phyloP scores from a whole-genome alignment of 495 filamentous ascomycete species.

The Lepidopterella palustris region DNA sequence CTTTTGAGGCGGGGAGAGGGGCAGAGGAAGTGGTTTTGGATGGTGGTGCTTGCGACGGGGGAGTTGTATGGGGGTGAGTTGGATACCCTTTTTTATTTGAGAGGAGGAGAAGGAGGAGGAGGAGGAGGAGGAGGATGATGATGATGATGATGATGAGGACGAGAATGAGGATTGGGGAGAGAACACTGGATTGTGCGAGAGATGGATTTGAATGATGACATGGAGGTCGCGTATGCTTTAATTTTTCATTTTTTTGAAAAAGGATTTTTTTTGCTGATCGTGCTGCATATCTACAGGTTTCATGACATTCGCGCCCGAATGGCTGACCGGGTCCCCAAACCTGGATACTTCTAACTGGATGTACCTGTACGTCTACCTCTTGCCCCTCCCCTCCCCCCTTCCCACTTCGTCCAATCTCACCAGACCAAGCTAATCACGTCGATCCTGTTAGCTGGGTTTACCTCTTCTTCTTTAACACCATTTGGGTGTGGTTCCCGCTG shows the following conservation, averaged over 20 bases:
- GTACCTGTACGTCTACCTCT: slow-evolving; percentile 49
- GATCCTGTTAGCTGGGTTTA: slow-evolving; percentile 56
- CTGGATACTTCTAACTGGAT: slow-evolving; percentile 77
- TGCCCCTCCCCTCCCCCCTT: neutral
- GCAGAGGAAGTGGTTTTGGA: slow-evolving; percentile 46
- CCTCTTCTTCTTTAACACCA: slow-evolving; percentile 81
- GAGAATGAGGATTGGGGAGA: neutral
- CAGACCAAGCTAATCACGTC: slow-evolving; percentile 1
- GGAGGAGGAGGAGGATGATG: neutral
- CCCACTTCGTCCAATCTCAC: neutral
- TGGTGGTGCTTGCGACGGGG: slow-evolving; percentile 75
- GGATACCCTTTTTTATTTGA: neutral
- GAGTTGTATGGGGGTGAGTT: slow-evolving; percentile 78
- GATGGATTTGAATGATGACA: neutral
- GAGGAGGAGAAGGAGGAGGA: neutral
- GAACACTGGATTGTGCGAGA: neutral
- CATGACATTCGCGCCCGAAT: slow-evolving; percentile 96
- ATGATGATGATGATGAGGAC: neutral
- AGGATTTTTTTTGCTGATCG: neutral
- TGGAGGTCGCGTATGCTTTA: neutral
- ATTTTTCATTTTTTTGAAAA: neutral
- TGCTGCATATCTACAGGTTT: slow-evolving; percentile 47
- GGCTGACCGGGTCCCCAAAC: slow-evolving; percentile 70
- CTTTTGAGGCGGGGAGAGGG: slow-evolving; percentile 20
- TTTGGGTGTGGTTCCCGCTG: slow-evolving; percentile 72